phyloP scores from a whole-genome alignment of 306 rosid species.

The Cicer pinnatifidum region DNA sequence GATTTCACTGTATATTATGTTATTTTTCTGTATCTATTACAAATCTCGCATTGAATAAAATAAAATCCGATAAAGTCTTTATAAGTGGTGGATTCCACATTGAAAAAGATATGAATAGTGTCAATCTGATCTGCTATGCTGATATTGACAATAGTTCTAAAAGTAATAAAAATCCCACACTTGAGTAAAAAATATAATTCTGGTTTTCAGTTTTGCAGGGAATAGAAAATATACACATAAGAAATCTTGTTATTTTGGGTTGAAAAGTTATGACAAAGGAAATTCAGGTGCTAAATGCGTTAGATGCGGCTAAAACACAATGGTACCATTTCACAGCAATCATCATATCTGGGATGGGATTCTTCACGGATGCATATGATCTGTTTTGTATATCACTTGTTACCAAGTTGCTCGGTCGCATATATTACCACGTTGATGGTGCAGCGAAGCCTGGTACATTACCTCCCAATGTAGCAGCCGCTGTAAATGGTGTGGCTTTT shows the following conservation, averaged over 20 bases:
- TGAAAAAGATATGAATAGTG: too few species aligned
- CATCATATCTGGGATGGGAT: conserved; percentile 86
- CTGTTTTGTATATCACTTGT: conserved; percentile 75
- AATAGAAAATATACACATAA: conserved; percentile 14
- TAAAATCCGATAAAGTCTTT: too few species aligned
- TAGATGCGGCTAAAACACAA: conserved; percentile 79
- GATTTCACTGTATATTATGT: background rate
- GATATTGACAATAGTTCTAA: background rate
- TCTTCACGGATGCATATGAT: conserved; percentile 88
- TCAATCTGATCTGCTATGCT: conserved; percentile 12
- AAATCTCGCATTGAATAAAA: too few species aligned
- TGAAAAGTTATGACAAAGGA: conserved; percentile 56
- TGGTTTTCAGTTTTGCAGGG: conserved; percentile 44
- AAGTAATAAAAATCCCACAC: background rate
- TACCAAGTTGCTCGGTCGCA: conserved; percentile 79
- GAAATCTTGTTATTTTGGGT: conserved; percentile 7
- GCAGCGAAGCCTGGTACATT: conserved; percentile 65
- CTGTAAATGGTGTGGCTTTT: conserved; percentile 85
- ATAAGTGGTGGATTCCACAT: too few species aligned
- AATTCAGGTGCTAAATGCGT: conserved; percentile 66
- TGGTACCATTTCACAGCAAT: conserved; percentile 89
- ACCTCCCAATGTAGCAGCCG: conserved; percentile 86
- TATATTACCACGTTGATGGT: conserved; percentile 70
- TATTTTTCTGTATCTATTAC: background rate
- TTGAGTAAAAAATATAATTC: background rate